phyloP scores from a whole-genome alignment of 768 basidiomycete species.

The Amylocystis lapponica region DNA sequence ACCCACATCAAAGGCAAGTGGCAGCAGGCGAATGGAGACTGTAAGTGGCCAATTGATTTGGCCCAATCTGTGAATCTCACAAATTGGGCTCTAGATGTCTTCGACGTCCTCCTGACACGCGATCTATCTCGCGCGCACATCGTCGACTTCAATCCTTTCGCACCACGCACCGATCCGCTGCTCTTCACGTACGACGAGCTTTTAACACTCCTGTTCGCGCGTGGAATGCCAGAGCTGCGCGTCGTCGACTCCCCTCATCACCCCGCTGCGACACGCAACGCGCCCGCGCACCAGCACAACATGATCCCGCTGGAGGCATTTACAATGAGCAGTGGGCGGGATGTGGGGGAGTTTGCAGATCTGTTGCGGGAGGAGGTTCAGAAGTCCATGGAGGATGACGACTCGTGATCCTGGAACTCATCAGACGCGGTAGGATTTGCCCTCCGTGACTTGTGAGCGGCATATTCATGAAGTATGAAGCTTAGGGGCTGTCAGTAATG shows the following conservation, averaged over 20 bases:
- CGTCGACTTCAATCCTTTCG: conserved; percentile 89
- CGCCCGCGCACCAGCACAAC: conserved; percentile 77
- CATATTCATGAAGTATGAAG: too few species aligned
- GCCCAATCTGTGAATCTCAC: too few species aligned
- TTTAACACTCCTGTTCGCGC: conserved; percentile 28
- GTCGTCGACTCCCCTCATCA: conserved; percentile 74
- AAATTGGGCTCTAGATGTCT: conserved; percentile 52
- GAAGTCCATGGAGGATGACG: conserved; percentile 22
- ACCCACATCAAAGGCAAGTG: conserved; percentile 57
- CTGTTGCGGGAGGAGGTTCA: conserved; percentile 53
- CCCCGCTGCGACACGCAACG: conserved; percentile 58
- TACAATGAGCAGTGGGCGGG: conserved; percentile 67
- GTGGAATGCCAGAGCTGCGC: conserved; percentile 38
- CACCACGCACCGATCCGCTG: conserved; percentile 79
- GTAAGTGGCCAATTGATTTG: conserved; percentile 53
- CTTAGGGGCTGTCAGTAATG: too few species aligned
- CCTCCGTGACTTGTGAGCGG: too few species aligned
- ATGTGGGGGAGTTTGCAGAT: conserved; percentile 68
- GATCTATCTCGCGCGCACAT: conserved; percentile 73
- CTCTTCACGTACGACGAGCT: conserved; percentile 84
- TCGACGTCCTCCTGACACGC: conserved; percentile 85
- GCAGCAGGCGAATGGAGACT: conserved; percentile 47
- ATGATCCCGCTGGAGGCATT: conserved; percentile 90
- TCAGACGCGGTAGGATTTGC: too few species aligned
- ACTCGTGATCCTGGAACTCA: too few species aligned